Conservation (phyloP, 2,329 filamentous ascomycete species). For the Sclerotinia borealis region DNA sequence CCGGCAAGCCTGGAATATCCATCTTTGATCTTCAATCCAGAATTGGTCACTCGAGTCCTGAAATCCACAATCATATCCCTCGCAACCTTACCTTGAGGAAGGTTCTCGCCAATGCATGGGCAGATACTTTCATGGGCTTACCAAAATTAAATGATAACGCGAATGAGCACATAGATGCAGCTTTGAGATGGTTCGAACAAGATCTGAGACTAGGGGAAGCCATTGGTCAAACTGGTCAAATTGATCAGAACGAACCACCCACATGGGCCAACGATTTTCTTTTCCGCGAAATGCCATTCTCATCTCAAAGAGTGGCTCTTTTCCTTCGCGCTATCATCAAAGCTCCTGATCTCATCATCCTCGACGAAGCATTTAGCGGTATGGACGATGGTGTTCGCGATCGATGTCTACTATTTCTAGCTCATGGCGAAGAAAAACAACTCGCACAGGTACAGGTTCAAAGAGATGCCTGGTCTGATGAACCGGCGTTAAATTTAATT, state of each 20-base stretch:
- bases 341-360: constrained; percentile 71
- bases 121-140: constrained; percentile 73
- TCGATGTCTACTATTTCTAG: constrained; percentile 78
- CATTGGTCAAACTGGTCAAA: constrained; percentile 15
- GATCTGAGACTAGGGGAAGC: constrained; percentile 55
- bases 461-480: neutral
- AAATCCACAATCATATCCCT: constrained; percentile 91
- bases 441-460: constrained; percentile 15
- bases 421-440: constrained; percentile 50
- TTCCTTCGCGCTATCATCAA: constrained; percentile 80
- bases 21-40: constrained; percentile 88
- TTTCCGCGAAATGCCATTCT: constrained; percentile 73
- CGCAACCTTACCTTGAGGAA: constrained; percentile 65
- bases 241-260: constrained; percentile 27
- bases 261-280: constrained; percentile 61
- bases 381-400: constrained; percentile 79
- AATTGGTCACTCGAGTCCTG: constrained; percentile 89
- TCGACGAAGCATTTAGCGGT: constrained; percentile 84
- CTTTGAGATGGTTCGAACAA: constrained; percentile 68
- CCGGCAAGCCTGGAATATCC: constrained; percentile 63
- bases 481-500: neutral
- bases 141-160: constrained; percentile 57
- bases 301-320: constrained; percentile 75
- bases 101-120: constrained; percentile 80
- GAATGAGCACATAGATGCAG: constrained; percentile 56